Percentiles rank a stretch among this genome's conserved stretches.
Evolutionary conservation across 768 basidiomycete genomes (phyloP).

Genomic region (Tremella fuciformis): DNA sequence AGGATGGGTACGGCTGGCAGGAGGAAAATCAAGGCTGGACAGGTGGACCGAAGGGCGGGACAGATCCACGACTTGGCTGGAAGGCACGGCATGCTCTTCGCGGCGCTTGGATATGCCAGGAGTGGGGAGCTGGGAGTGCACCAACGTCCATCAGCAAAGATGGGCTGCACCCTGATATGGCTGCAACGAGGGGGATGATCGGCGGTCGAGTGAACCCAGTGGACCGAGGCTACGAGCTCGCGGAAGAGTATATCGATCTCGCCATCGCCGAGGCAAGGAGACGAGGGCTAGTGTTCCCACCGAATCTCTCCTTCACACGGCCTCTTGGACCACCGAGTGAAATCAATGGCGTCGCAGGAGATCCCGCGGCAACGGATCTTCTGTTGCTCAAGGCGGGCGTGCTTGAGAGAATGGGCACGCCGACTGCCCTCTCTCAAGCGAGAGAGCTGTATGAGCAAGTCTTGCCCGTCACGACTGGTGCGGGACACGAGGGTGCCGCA

Average conservation of each 20-base stretch:
- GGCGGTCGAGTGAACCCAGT: slow-evolving; percentile 21
- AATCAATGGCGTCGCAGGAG: slow-evolving; percentile 15
- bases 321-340: slow-evolving; percentile 15
- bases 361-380: slow-evolving; percentile 43
- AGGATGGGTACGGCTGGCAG: slow-evolving; percentile 41
- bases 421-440: slow-evolving; percentile 28
- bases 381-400: slow-evolving; percentile 47
- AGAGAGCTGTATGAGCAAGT: slow-evolving; percentile 46
- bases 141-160: slow-evolving; percentile 21
- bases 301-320: slow-evolving; percentile 19
- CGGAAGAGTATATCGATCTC: slow-evolving; percentile 44
- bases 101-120: slow-evolving; percentile 47
- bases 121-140: slow-evolving; percentile 38
- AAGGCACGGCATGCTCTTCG: slow-evolving; percentile 44
- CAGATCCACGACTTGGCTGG: slow-evolving; percentile 40
- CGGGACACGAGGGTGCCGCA: slow-evolving; percentile 4
- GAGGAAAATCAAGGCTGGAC: slow-evolving; percentile 46
- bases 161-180: slow-evolving; percentile 27
- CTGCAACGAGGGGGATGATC: slow-evolving; percentile 32
- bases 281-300: slow-evolving; percentile 40
- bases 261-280: slow-evolving; percentile 41
- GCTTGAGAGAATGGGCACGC: slow-evolving; percentile 42
- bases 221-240: slow-evolving; percentile 44
- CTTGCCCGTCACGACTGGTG: slow-evolving; percentile 15
- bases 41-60: slow-evolving; percentile 39